These are phyloP conservation scores for Amanita inopinata DNA, from an alignment of 768 basidiomycete species.

Conservation along the genomic window DNA sequence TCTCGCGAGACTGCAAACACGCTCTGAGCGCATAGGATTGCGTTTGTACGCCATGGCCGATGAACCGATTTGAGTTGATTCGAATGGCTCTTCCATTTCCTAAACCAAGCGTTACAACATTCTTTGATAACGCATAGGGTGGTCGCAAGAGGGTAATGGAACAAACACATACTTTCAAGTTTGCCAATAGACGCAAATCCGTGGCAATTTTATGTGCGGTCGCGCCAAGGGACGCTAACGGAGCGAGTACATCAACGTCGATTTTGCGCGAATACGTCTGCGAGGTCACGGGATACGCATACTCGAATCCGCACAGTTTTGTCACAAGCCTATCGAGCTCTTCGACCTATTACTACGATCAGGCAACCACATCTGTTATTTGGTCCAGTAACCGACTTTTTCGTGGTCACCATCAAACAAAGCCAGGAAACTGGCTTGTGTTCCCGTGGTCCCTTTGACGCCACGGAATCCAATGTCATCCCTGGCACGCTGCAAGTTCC, in stretches of 20 bases:
- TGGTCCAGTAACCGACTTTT: conserved; percentile 41
- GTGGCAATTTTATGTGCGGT: conserved; percentile 98
- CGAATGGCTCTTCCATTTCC: conserved; percentile 99
- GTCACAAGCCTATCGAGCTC: conserved; percentile 85
- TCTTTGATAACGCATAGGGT: background rate
- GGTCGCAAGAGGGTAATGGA: too few species aligned
- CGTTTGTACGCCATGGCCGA: conserved; percentile 99
- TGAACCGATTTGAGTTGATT: conserved; percentile 95
- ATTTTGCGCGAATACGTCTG: conserved; percentile 99
- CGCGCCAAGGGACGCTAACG: conserved; percentile 83
- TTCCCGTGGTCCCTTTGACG: conserved; percentile 99
- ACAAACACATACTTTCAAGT: conserved; percentile 57
- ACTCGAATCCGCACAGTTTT: conserved; percentile 82
- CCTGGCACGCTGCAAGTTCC: conserved; percentile 83
- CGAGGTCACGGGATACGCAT: conserved; percentile 95
- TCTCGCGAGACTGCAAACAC: conserved; percentile 91
- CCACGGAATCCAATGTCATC: conserved; percentile 95
- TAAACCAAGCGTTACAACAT: conserved; percentile 16
- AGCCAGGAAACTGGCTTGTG: conserved; percentile 91
- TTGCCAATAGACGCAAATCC: conserved; percentile 88
- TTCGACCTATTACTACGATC: conserved; percentile 49
- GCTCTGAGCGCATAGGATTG: conserved; percentile 98
- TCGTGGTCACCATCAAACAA: conserved; percentile 93
- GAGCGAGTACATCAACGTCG: conserved; percentile 85
- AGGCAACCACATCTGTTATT: background rate